These are phyloP conservation scores for Adansonia gregorii DNA, from an alignment of 441 rosid genomes.

Conservation along the genomic window DNA sequence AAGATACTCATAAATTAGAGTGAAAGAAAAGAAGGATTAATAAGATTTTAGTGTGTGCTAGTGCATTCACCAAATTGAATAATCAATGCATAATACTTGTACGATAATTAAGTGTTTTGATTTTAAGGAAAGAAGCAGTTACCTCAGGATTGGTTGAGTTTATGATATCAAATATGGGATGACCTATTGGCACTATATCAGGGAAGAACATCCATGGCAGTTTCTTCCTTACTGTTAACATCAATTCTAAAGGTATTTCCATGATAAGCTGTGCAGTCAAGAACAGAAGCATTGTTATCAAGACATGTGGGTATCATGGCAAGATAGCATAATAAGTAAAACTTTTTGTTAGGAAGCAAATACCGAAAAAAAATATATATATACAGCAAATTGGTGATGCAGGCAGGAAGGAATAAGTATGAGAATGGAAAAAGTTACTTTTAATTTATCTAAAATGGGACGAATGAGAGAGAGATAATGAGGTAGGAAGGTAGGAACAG, in stretches of 20 bases:
- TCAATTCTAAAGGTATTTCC: constrained; percentile 92
- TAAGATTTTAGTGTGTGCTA: no score
- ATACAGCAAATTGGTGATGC: not conserved
- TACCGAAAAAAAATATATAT: not conserved
- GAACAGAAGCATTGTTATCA: constrained; percentile 13
- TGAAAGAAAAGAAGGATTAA: not conserved
- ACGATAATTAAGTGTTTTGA: not conserved
- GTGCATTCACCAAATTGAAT: constrained; percentile 18
- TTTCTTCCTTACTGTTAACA: constrained; percentile 83
- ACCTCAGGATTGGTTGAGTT: constrained; percentile 93
- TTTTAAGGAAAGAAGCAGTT: constrained; percentile 19
- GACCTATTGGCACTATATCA: constrained; percentile 80
- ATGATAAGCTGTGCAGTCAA: constrained; percentile 65
- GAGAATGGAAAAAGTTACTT: not conserved
- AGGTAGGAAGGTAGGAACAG: constrained; percentile 33
- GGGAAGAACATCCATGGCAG: constrained; percentile 98
- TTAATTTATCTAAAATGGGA: not conserved
- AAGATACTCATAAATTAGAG: constrained; percentile 27
- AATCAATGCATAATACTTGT: constrained; percentile 16
- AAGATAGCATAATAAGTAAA: not conserved
- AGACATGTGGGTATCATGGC: not conserved
- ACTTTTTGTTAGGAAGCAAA: not conserved
- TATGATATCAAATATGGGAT: constrained; percentile 89
- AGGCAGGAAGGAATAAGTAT: not conserved
- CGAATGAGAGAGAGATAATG: not conserved